Evolutionary conservation across 108 stramenopile species (phyloP).

Genomic region (Pseudonitzschia multistriata): DNA sequence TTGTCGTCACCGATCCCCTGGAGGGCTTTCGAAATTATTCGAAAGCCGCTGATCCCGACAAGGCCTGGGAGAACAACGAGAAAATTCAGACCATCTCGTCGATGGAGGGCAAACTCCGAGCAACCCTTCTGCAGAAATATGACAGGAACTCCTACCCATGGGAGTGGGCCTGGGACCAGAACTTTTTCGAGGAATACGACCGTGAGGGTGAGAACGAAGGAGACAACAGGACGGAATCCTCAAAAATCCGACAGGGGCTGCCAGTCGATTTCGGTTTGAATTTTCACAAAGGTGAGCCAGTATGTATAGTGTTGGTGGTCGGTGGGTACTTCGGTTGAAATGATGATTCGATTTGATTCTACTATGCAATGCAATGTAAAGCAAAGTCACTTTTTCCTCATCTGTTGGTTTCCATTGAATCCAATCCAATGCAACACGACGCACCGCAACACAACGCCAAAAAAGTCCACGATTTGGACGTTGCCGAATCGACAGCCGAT

Average conservation of each 20-base stretch:
- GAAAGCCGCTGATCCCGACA: no score
- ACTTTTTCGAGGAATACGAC: background rate
- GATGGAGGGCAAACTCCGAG: background rate
- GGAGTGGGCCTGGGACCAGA: conserved; percentile 34
- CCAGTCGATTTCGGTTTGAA: conserved; percentile 40
- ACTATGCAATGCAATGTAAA: background rate
- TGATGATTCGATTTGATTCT: no score
- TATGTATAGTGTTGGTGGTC: background rate
- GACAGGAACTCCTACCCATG: conserved; percentile 40
- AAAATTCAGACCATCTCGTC: no score
- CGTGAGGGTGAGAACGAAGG: background rate
- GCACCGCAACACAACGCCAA: no score
- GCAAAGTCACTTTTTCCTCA: background rate
- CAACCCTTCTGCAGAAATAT: conserved; percentile 22
- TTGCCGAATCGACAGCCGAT: conserved; percentile 31
- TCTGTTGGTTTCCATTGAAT: background rate
- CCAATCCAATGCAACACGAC: no score
- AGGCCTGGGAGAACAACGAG: no score
- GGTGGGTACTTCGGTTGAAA: no score
- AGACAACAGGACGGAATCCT: background rate
- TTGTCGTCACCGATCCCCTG: no score
- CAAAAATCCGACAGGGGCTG: conserved; percentile 18
- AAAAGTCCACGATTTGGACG: conserved; percentile 32
- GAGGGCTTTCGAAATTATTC: no score
- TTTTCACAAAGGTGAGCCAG: conserved; percentile 21